Evolutionary conservation across 495 filamentous ascomycete genomes (phyloP), one percentile per base, ranked within the genome.

Genomic region (Corynascus novoguineensis): DNA sequence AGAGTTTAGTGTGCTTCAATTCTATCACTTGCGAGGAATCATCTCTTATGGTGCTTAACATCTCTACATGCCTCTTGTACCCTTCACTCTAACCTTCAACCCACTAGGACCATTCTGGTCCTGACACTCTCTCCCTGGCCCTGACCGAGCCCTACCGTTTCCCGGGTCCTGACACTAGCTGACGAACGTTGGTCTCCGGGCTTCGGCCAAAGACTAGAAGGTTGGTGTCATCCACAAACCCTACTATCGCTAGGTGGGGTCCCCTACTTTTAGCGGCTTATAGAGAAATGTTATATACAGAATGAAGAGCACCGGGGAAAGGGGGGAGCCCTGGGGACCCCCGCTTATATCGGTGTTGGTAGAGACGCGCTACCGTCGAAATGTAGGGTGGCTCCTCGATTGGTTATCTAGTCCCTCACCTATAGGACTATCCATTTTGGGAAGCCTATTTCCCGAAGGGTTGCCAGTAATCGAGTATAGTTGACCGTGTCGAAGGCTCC

Each of bases 301-400:
- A 17, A 49, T 49, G 28, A 32, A 49, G 15, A 49, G 46, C n/a
- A 49, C 24, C 2, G 28, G 46, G 27, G 28, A 49, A 3, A 49
- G 28, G 3, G 46, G 46, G 27, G 46, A 49, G 14, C 46, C 46
- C 46, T 49, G 14, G 27, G 46, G 46, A 49, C 46, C n/a, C 28
- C 46, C 14, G 28, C 28, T 17, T 34, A 5, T 24, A n/a, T 28
- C 22, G 28, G 10, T 17, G 2, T 49, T n/a, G 4, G 28, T 32
- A 4, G 35, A 11, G 35, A 8, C 22, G 15, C 3, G n/a, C 34
- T 9, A 4, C 46, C 28, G 11, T 49, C 46, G 46, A 49, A 49
- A 29, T 49, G 10, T n/a, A 49, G 46, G 15, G 17, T 47, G 0
- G 44, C 25, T 0, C 14, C 45, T n/a, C 27, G 15, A 28, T 17